Evolutionary conservation across 2,329 filamentous ascomycete genomes (phyloP), one percentile per base, ranked within the genome.

Genomic region (Zymoseptoria brevis): DNA sequence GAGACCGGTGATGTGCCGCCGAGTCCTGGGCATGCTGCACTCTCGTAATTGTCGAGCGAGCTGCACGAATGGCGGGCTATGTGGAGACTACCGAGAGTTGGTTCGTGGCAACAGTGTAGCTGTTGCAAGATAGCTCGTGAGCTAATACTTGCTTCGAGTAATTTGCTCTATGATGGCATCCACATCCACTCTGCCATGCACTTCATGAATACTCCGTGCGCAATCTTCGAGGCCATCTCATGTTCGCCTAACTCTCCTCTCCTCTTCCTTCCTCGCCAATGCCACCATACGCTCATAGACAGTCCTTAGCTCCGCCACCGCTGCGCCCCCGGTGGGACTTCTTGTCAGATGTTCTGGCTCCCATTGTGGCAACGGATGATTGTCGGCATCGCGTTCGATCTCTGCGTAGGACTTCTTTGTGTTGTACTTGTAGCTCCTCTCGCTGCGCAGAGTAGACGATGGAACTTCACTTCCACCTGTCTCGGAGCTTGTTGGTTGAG

Each of bases 1-100:
- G 80, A 83, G 63, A 75, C 67, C 4, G 80, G 79, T 0, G 74
- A 75, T n/a, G 72, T 79, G 16, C 80, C 80, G 8, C 80, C 79
- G 5, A 81, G 78, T 58, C 78, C 78, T 1, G 78, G 76, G 22
- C 72, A 77, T 71, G 55, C 69, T 45, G 61, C 52, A 19, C 61
- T 61, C 24, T 48, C 57, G 45, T 21, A 41, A 56, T 49, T 45
- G 35, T 16, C 3, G 35, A 6, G 5, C 5, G 13, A n/a, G 1
- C 16, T 45, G 35, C 35, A 16, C 35, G 5, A 45, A n/a, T n/a
- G 35, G 35, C 7, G 16, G 35, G 3, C 3, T 7, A 4, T 45
- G 35, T 45, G 35, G 35, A 45, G 4, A 2, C 4, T 16, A 16
- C 13, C 35, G 13, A 41, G 35, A 45, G 35, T 1, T 45, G 35